A percentile compares a stretch with the other conserved stretches of the same genome.
Conservation (phyloP, 169 alveolate genomes). For the Plasmodium yoelii region DNA sequence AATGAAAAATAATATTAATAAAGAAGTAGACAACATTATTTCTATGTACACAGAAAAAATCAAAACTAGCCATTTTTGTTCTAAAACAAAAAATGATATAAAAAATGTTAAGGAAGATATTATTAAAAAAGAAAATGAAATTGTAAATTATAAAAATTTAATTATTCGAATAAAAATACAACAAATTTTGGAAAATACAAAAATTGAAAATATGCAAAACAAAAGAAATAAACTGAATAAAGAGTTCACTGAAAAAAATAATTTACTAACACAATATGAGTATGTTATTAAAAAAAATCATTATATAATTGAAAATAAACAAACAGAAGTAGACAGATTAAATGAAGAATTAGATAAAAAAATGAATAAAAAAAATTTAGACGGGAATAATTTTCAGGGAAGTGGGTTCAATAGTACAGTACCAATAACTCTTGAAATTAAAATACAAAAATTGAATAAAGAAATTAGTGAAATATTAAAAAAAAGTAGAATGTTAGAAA, state of each 20-base stretch:
- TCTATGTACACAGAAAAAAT: slow-evolving; percentile 61
- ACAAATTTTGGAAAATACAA: slow-evolving; percentile 54
- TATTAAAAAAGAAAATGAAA: slow-evolving; percentile 70
- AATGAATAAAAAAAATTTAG: slow-evolving; percentile 27
- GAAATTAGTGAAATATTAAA: slow-evolving; percentile 31
- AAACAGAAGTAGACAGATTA: slow-evolving; percentile 63
- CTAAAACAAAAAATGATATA: slow-evolving; percentile 35
- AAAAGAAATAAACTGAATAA: slow-evolving; percentile 28
- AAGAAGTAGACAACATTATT: slow-evolving; percentile 48
- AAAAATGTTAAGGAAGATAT: slow-evolving; percentile 40
- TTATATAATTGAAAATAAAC: slow-evolving; percentile 52
- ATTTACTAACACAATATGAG: slow-evolving; percentile 15
- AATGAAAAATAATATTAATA: slow-evolving; percentile 53
- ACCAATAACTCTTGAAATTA: slow-evolving; percentile 44
- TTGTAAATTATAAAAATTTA: slow-evolving; percentile 65
- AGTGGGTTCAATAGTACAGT: background rate
- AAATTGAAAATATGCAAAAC: slow-evolving; percentile 69
- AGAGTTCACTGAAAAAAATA: slow-evolving; percentile 53
- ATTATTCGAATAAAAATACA: slow-evolving; percentile 67
- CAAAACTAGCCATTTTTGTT: slow-evolving; percentile 33
- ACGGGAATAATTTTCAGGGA: background rate
- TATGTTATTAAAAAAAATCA: slow-evolving; percentile 53
- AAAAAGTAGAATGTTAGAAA: slow-evolving; percentile 51
- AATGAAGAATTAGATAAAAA: slow-evolving; percentile 64
- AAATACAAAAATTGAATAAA: slow-evolving; percentile 62